These are phyloP conservation scores for Orbilia blumenaviensis DNA, from an alignment of 2,329 filamentous ascomycete species.

Conservation along the genomic window DNA sequence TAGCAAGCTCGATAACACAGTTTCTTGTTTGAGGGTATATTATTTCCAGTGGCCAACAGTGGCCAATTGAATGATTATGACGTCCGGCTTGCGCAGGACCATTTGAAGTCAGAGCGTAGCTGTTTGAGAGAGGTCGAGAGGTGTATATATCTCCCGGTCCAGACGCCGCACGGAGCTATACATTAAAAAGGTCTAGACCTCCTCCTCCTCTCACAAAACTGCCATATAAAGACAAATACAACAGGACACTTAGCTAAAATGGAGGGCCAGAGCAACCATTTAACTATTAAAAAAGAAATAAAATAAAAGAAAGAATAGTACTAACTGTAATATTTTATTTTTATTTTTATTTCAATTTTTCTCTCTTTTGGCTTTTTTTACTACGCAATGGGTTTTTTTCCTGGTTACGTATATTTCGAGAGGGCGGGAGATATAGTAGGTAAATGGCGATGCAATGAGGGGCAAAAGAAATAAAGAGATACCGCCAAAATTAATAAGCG, in stretches of 20 bases:
- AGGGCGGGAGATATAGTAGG: neutral
- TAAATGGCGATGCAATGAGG: constrained; percentile 13
- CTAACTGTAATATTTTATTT: too few relatives aligned
- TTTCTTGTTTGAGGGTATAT: too few relatives aligned
- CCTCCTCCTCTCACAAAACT: too few relatives aligned
- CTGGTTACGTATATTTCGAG: too few relatives aligned
- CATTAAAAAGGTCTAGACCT: neutral
- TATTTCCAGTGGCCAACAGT: neutral
- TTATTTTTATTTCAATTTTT: too few relatives aligned
- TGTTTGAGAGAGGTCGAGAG: neutral
- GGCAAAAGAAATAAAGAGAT: neutral
- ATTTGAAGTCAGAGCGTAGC: neutral
- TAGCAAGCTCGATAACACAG: too few relatives aligned
- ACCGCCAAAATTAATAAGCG: neutral
- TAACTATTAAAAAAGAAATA: neutral
- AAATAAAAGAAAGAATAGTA: neutral
- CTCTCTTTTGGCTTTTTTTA: too few relatives aligned
- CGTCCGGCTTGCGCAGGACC: neutral
- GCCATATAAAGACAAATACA: too few relatives aligned
- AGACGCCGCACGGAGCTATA: constrained; percentile 7
- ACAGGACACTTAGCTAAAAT: too few relatives aligned
- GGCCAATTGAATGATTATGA: neutral
- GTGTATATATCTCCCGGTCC: neutral
- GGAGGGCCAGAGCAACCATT: too few relatives aligned
- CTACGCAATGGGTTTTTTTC: too few relatives aligned